Conservation (phyloP, 768 basidiomycete species). For the Pholiota molesta region DNA sequence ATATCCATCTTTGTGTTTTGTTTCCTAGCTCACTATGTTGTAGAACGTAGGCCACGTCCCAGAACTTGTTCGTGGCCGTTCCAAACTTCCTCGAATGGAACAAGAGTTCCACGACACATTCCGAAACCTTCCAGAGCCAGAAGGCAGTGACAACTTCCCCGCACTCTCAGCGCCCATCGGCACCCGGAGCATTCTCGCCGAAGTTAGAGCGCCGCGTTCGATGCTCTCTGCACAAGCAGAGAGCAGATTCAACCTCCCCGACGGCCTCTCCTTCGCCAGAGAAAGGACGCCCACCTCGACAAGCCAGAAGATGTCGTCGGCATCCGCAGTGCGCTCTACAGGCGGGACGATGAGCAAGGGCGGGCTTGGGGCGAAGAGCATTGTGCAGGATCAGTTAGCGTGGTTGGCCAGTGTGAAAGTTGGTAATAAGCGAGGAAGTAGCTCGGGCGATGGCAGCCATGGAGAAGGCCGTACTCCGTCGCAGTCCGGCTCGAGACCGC, state of each 20-base stretch:
- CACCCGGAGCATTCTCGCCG: conserved; percentile 66
- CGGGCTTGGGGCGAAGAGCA: conserved; percentile 50
- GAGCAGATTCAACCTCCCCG: not conserved
- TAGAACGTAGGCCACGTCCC: conserved; percentile 55
- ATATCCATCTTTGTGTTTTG: not conserved
- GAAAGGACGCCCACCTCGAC: not conserved
- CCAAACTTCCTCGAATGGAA: conserved; percentile 27
- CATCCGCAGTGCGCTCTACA: conserved; percentile 21
- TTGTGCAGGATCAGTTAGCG: conserved; percentile 57
- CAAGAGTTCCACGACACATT: conserved; percentile 45
- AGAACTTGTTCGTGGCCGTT: conserved; percentile 34
- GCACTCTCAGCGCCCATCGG: conserved; percentile 71
- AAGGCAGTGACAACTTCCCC: conserved; percentile 36
- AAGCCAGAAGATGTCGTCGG: not conserved
- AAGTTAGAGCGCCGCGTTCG: conserved; percentile 59
- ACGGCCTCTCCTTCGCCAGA: not conserved
- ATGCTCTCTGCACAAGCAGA: conserved; percentile 12
- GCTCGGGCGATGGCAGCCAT: conserved; percentile 40
- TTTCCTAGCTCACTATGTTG: conserved; percentile 2
- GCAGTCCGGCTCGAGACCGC: conserved; percentile 46
- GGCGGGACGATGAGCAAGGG: conserved; percentile 53
- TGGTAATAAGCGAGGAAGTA: conserved; percentile 55
- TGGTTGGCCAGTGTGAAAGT: conserved; percentile 80
- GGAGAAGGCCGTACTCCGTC: conserved; percentile 49
- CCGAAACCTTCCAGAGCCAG: conserved; percentile 50